These are phyloP conservation scores for Lodderomyces oxycetoniae DNA, from an alignment of 1,139 yeast species.

Conservation along the genomic window DNA sequence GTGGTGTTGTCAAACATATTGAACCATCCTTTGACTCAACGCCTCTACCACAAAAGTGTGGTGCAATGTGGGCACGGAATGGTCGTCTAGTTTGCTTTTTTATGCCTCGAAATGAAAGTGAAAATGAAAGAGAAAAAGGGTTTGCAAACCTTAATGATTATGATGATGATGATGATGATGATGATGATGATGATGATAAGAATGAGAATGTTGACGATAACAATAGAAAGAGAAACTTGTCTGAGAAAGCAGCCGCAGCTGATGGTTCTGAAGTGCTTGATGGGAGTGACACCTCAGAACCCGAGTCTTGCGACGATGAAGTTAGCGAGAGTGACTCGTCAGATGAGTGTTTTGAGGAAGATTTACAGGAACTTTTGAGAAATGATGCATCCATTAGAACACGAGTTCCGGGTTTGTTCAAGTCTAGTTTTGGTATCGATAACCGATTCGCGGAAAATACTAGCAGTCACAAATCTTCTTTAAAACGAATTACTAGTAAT, in stretches of 20 bases:
- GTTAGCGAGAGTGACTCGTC: slow-evolving; percentile 17
- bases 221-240: slow-evolving; percentile 7
- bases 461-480: slow-evolving; percentile 19
- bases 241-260: not conserved
- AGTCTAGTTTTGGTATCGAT: slow-evolving; percentile 39
- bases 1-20: not conserved
- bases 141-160: slow-evolving; percentile 27
- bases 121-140: slow-evolving; percentile 1
- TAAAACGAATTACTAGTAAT: slow-evolving; percentile 25
- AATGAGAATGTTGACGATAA: slow-evolving; percentile 15
- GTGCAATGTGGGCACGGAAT: slow-evolving; percentile 78
- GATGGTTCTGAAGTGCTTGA: not conserved
- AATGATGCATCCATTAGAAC: slow-evolving; percentile 43
- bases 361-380: slow-evolving; percentile 47
- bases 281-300: slow-evolving; percentile 10
- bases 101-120: slow-evolving; percentile 50
- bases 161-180: slow-evolving; percentile 21
- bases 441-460: slow-evolving; percentile 22
- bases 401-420: slow-evolving; percentile 42
- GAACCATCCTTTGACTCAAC: slow-evolving; percentile 76
- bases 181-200: slow-evolving; percentile 36
- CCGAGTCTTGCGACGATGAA: slow-evolving; percentile 5
- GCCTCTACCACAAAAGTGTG: slow-evolving; percentile 90
- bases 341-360: slow-evolving; percentile 47
- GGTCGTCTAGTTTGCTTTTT: slow-evolving; percentile 83